Evolutionary conservation across 768 basidiomycete species (phyloP), one percentile per base, ranked within the genome.

Genomic region (Lactarius psammicola): DNA sequence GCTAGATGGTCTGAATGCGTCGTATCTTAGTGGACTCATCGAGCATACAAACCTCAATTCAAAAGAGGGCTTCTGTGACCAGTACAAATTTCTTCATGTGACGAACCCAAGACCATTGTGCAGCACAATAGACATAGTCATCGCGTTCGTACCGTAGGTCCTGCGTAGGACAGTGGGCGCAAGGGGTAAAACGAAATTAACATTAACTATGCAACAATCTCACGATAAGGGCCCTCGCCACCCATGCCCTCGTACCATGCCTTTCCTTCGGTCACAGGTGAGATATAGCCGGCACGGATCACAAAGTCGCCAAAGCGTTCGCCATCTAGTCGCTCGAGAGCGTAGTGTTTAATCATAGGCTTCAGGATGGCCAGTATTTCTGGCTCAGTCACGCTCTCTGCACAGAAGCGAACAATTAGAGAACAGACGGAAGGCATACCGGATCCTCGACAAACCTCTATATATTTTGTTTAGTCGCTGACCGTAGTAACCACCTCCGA

Each of bases 251-350:
- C 90, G 76, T 95, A 97, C 89, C 94, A 98, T 56, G 85, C 80
- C 71, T 83, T 90, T 20, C 95, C 95, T 42, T 87, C 84, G 1
- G 86, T 90, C 0, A 92, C 95, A 2, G 90, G 84, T 40, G 92
- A 83, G 69, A 98, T 94, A 72, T 95, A 94, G 53, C 95, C 94
- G 30, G 86, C 89, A 56, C 96, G 84, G 68, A 99, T 90, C 36
- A 93, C 92, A 75, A 91, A 99, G 76, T 98, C 97, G 36, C 97
- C 97, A 72, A 99, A 98, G 63, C 80, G 88, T 77, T 99, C 97
- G 34, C 92, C 94, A 10, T 92, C 87, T 4, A 81, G 78, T 55
- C 96, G 82, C 76, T 98, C 95, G 31, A 90, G 79, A 0, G 96
- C 94, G 74, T 94, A 99, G 64, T 84, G 82, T 77, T 93, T 94